Percentiles rank a stretch among this genome's conserved stretches.
Conservation (phyloP, 2,329 filamentous ascomycete species). For the Botrytis aclada region DNA sequence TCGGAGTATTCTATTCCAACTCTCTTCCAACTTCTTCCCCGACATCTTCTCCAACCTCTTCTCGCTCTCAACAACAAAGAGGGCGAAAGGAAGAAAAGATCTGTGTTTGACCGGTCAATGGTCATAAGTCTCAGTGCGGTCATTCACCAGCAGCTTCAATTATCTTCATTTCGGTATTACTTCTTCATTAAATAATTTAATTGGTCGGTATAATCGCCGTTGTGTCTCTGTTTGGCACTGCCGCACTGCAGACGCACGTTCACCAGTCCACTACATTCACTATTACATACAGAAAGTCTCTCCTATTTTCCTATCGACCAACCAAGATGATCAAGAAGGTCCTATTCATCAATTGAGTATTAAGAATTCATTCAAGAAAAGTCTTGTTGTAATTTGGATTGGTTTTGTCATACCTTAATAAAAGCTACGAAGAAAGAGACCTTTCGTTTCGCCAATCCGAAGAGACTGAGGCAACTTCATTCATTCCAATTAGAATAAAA, state of each 20-base stretch:
- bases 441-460: neutral
- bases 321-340: neutral
- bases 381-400: neutral
- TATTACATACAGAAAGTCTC: conserved; percentile 8
- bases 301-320: conserved; percentile 15
- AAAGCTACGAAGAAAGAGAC: neutral
- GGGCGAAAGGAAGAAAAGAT: neutral
- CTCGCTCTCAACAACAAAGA: neutral
- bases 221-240: conserved; percentile 11
- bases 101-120: neutral
- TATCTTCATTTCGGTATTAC: neutral
- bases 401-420: neutral
- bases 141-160: neutral
- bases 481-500: neutral
- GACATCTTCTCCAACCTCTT: neutral
- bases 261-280: conserved; percentile 22
- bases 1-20: neutral
- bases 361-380: neutral
- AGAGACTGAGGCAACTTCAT: neutral
- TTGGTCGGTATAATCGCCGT: conserved; percentile 4
- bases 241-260: conserved; percentile 22
- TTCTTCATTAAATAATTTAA: conserved; percentile 3
- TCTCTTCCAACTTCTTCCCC: neutral
- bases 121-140: neutral
- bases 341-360: neutral